Conservation (phyloP, 192 early-diverging fungal species). For the Diversispora eburnea region DNA sequence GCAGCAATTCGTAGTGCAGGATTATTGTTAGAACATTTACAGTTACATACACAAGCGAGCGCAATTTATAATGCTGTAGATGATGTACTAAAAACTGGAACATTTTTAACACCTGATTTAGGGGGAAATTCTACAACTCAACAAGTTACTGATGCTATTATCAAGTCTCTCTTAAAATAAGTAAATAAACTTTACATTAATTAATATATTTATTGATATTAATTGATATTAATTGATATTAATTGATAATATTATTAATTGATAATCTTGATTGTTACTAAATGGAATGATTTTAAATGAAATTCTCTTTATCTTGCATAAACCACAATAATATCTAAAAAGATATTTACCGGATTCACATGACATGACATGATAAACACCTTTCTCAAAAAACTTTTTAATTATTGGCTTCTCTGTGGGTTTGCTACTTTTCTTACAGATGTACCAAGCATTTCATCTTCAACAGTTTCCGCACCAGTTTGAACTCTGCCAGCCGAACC, state of each 20-base stretch:
- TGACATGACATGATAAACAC: not conserved
- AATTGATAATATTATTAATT: not conserved
- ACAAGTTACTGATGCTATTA: constrained; percentile 79
- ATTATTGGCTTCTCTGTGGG: not conserved
- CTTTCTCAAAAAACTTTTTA: not conserved
- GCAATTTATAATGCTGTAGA: constrained; percentile 86
- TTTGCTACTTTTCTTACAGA: too few species aligned
- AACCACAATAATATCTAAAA: too few species aligned
- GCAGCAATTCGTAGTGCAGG: constrained; percentile 93
- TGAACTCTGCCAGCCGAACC: not conserved
- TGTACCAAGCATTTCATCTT: not conserved
- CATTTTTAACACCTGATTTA: constrained; percentile 78
- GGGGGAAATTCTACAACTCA: constrained; percentile 83
- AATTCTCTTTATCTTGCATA: too few species aligned
- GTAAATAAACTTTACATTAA: not conserved
- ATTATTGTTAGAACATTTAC: constrained; percentile 86
- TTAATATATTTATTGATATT: not conserved
- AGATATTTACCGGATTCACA: too few species aligned
- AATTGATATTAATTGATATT: not conserved
- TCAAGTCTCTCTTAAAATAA: constrained; percentile 56
- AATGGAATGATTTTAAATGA: too few species aligned
- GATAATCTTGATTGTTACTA: too few species aligned
- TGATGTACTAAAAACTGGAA: constrained; percentile 60
- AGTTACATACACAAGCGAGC: constrained; percentile 65
- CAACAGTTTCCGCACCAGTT: not conserved